Base-by-base conservation (phyloP, 2,329 filamentous ascomycete genomes). In the Hymenoscyphus occultus region DNA sequence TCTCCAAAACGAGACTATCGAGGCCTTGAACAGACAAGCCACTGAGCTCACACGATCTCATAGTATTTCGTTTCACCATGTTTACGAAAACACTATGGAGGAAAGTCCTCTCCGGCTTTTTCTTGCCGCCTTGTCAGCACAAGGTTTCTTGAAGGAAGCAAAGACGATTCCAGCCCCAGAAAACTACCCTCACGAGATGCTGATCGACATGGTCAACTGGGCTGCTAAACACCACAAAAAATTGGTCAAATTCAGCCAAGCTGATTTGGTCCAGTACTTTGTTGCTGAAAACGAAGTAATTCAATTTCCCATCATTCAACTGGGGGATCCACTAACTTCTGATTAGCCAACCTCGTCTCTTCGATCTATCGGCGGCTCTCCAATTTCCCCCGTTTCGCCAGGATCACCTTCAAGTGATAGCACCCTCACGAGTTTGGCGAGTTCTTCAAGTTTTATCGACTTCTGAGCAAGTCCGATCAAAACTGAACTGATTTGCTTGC, bases 1-100 rank as follows among this genome's bases (percentile, higher is more conserved):
- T 4, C 54, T 61, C 12, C 61, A 66, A 35, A 64, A 66, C 19
- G 45, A 61, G 1, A 31, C 48, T 7, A n/a, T 65, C 16, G n/a
- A n/a, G 2, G 51, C 39, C 4, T 28, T 64, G 39, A 31, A 64
- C n/a, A 9, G 14, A 10, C 12, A 16, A 9, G 6, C 12, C 22
- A 1, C 12, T 10, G n/a, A 51, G 31, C 9, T 39, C 4, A 16
- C 10, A 5, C 39, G 4, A 40, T 3, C 31, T n/a, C 19, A n/a
- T 16, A 10, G 2, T 42, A 13, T 13, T 6, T n/a, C 16, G 16
- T 51, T 35, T 31, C 5, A 58, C 28, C 32, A 40, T 13, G 32
- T 64, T 1, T 66, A 63, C 10, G 12, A 64, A 1, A 58, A 64
- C 14, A 66, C 64, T 1, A 14, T 56, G 2, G 13, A 22, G n/a